phyloP scores from a whole-genome alignment of 345 rosid species.

The Luvunga scandens region DNA sequence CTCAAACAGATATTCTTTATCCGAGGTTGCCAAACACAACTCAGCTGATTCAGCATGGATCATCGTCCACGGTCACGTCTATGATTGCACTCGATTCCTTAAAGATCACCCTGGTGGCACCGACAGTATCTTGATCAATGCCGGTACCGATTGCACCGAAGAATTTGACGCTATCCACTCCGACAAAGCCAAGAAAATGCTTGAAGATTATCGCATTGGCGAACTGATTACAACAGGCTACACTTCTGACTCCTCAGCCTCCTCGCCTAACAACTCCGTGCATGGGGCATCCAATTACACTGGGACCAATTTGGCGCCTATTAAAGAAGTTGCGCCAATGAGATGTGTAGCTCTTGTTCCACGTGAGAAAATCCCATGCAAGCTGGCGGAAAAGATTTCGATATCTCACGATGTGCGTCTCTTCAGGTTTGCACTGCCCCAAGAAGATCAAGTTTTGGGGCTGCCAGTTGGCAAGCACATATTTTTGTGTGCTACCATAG shows the following conservation, averaged over 20 bases:
- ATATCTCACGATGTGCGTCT: slow-evolving; percentile 71
- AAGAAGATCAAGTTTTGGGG: slow-evolving; percentile 67
- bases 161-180: slow-evolving; percentile 97
- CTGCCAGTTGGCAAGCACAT: slow-evolving; percentile 88
- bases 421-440: slow-evolving; percentile 67
- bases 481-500: slow-evolving; percentile 61
- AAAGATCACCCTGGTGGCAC: slow-evolving; percentile 92
- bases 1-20: slow-evolving; percentile 53
- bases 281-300: slow-evolving; percentile 49
- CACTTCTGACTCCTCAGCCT: slow-evolving; percentile 49
- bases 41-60: slow-evolving; percentile 84
- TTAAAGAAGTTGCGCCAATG: slow-evolving; percentile 45
- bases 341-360: slow-evolving; percentile 64
- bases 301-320: slow-evolving; percentile 45
- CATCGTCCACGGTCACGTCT: slow-evolving; percentile 86
- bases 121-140: slow-evolving; percentile 81
- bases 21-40: slow-evolving; percentile 72
- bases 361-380: slow-evolving; percentile 76
- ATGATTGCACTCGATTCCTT: slow-evolving; percentile 86
- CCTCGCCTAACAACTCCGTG: slow-evolving; percentile 67
- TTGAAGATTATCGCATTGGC: slow-evolving; percentile 75
- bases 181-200: slow-evolving; percentile 76
- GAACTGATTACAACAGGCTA: slow-evolving; percentile 60
- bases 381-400: slow-evolving; percentile 61
- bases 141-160: slow-evolving; percentile 91